Evolutionary conservation across 1,284 basidiomycete genomes (phyloP), one percentile per base, ranked within the genome.

Genomic region (Naganishia sp.): DNA sequence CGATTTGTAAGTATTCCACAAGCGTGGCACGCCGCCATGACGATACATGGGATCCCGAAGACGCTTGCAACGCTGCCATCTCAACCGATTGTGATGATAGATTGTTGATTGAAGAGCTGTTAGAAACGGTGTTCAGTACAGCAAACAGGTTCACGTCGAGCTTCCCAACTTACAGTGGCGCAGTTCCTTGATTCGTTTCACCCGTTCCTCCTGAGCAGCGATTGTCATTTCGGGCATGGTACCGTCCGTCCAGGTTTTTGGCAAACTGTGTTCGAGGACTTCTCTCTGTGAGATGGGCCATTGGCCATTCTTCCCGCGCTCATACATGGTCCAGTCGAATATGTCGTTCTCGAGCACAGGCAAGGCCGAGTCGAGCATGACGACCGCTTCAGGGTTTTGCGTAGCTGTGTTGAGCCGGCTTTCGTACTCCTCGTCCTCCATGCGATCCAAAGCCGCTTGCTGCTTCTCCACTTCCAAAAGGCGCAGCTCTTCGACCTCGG

Each of bases 361-460:
- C 25, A 61, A 52, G 7, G 48, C 59, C 6, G 36, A 15, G 10
- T 52, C 49, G 5, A 11, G 23, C 36, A 52, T 36, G 13, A 23
- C 25, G 36, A 61, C 39, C 16, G 48, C 36, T 3, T 44, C 33
- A 18, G 59, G 59, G 5, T 18, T 33, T 3, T 16, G 33, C 6
- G 42, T 61, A n/a, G 59, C 59, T 28, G 3, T 15, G 10, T 4
- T 36, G 21, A 61, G 33, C 28, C 59, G 48, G 11, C 31, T 28
- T 23, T 61, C 59, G 36, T 61, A 61, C 23, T 61, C 59, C n/a
- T 61, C 48, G 33, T 61, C 59, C 15, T 52, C 59, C 21, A 61
- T 10, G 21, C 18, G 13, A 39, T 61, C 59, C 15, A 61, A 39
- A 10, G 43, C 16, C 9, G 31, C 59, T 52, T 61, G 59, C 48